Conservation (phyloP, 208 protist genomes). For the Porcisia hertigi region DNA sequence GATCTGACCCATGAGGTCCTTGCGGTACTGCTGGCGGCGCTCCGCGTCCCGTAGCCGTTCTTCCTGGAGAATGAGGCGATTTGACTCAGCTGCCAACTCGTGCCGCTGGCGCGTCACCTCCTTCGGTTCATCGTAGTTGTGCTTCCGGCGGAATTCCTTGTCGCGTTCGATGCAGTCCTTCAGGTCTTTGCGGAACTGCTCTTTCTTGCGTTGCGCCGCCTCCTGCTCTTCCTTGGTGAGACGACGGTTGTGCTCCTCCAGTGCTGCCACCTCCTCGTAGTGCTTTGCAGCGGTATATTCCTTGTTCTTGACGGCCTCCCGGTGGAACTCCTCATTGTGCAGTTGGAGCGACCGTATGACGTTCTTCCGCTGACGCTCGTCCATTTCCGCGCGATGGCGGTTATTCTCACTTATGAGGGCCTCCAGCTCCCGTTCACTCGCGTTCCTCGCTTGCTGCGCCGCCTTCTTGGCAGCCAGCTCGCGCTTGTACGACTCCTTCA, state of each 20-base stretch:
- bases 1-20: slow-evolving; percentile 84
- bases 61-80: slow-evolving; percentile 61
- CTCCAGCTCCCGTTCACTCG: slow-evolving; percentile 51
- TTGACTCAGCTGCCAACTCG: slow-evolving; percentile 57
- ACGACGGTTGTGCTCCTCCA: slow-evolving; percentile 60
- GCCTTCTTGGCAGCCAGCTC: slow-evolving; percentile 60
- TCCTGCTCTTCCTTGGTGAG: slow-evolving; percentile 58
- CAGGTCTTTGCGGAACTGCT: slow-evolving; percentile 70
- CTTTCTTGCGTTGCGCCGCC: slow-evolving; percentile 49
- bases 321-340: slow-evolving; percentile 72
- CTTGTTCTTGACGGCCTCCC: slow-evolving; percentile 33
- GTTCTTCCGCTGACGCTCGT: slow-evolving; percentile 65
- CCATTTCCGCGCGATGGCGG: slow-evolving; percentile 55
- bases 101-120: slow-evolving; percentile 66
- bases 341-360: slow-evolving; percentile 53
- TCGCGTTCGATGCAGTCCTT: slow-evolving; percentile 70
- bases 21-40: slow-evolving; percentile 58
- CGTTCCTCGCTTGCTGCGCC: slow-evolving; percentile 36
- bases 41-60: slow-evolving; percentile 50
- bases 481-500: slow-evolving; percentile 61
- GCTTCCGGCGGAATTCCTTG: slow-evolving; percentile 61
- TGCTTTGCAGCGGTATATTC: slow-evolving; percentile 41
- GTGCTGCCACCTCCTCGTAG: slow-evolving; percentile 47
- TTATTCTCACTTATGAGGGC: slow-evolving; percentile 53
- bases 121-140: slow-evolving; percentile 85